Evolutionary conservation across 768 basidiomycete species (phyloP), one percentile per base, ranked within the genome.

Genomic region (Boletus vermiculosoides): DNA sequence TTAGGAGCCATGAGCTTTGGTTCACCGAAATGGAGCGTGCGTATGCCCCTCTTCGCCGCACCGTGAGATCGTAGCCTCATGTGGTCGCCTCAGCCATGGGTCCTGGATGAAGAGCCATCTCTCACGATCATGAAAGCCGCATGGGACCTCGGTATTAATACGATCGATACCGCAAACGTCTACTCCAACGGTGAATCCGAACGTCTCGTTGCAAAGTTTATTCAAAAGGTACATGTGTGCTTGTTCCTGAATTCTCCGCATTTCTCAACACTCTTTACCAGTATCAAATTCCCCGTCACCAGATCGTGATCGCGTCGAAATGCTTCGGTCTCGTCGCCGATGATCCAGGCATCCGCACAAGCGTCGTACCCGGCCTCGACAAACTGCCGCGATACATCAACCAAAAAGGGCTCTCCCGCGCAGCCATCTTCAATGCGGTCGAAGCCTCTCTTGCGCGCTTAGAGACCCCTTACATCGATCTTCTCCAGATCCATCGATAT

Each of bases 401-500:
- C 40, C 74, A 74, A 23, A 18, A 23, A n/a, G 73, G 72, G 11
- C 66, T 73, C 11, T 75, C 73, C 18, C 69, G 72, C 9, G 56
- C 66, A 3, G 74, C 74, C 39, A 73, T 76, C 49, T 73, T 76
- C 55, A 75, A 72, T 9, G 68, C 68, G 0, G 73, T 71, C 20
- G 70, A 74, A 0, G 73, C 71, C 5, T 74, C 72, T 0, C 69
- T 76, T 5, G 58, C 55, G 45, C 68, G 73, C 10, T 66, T 76
- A n/a, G 60, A 64, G 16, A 75, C 73, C 2, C 25, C 67, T 20
- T 77, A 75, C 57, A 57, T 76, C 40, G 75, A 76, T 54, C 62
- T 76, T 15, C 70, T 80, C 28, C 80, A 82, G 58, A 74, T 78
- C 36, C 79, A 81, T 49, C 62, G 72, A 18, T 77, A 71, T 46